A percentile compares a stretch with the other conserved stretches of the same genome.
These are phyloP conservation scores for Rosellinia necatrix DNA, from an alignment of 2,329 filamentous ascomycete species.

Conservation along the genomic window DNA sequence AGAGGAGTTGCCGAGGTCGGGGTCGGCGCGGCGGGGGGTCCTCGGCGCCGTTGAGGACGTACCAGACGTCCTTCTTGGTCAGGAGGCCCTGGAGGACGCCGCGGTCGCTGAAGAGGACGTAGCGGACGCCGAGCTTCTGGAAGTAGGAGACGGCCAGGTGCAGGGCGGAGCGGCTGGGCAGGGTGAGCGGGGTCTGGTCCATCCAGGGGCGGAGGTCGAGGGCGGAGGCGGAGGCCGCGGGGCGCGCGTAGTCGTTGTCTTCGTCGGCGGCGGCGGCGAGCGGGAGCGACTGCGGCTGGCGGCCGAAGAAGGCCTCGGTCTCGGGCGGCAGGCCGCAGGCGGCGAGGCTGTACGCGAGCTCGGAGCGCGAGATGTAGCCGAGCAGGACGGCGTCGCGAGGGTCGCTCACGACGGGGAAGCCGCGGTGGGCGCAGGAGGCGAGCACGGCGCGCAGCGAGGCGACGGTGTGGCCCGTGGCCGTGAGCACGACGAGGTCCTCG, in stretches of 20 bases:
- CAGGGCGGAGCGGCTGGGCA: slow-evolving; percentile 76
- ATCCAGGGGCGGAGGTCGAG: slow-evolving; percentile 96
- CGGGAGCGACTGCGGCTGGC: too few species aligned
- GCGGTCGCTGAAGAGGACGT: slow-evolving; percentile 83
- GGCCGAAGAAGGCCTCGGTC: slow-evolving; percentile 82
- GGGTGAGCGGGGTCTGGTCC: slow-evolving; percentile 95
- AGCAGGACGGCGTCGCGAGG: slow-evolving; percentile 77
- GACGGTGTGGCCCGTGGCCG: slow-evolving; percentile 86
- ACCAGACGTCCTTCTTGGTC: slow-evolving; percentile 98
- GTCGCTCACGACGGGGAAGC: slow-evolving; percentile 88
- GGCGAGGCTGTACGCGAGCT: slow-evolving; percentile 80
- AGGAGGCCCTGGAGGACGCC: slow-evolving; percentile 82
- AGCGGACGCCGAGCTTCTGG: slow-evolving; percentile 88
- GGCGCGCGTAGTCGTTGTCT: too few species aligned
- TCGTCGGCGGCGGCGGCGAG: too few species aligned
- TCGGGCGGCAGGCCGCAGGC: slow-evolving; percentile 67
- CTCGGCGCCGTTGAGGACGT: slow-evolving; percentile 80
- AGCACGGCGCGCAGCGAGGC: slow-evolving; percentile 73
- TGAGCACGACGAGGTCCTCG: slow-evolving; percentile 87
- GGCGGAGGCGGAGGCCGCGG: slow-evolving; percentile 75
- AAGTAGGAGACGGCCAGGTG: slow-evolving; percentile 92
- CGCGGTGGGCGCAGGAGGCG: slow-evolving; percentile 76
- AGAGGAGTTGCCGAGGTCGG: too few species aligned
- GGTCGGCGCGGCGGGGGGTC: slow-evolving; percentile 43
- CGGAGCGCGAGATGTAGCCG: slow-evolving; percentile 91